Base-by-base conservation (phyloP, 352 stramenopile genomes). In the Phytophthora ohioensis region DNA sequence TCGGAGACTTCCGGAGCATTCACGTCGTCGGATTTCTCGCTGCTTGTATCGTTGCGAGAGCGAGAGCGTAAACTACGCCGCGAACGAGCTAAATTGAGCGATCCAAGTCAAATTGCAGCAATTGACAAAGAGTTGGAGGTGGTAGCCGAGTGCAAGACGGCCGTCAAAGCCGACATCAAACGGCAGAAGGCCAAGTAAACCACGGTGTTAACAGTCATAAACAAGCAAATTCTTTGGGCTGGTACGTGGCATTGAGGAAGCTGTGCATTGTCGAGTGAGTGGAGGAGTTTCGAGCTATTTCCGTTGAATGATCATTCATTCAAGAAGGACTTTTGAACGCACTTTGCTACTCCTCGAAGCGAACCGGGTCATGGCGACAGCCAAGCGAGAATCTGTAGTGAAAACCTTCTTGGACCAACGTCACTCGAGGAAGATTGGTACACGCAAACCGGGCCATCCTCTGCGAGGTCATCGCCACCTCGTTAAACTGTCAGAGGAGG, bases 111-210 rank as follows among this genome's bases (percentile, higher is more conserved):
- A 7, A 51, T 75, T 2, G 66, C 69, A 34, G 74, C 76, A 4
- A 74, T 91, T 36, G 80, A 88, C 57, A 78, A 73, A 34, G 82
- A 93, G 51, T 58, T 93, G 54, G 64, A 76, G 21, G 74, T 79
- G 45, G 74, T 93, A 58, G 67, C 73, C 27, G 63, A 83, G 71
- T 91, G 83, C 67, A 93, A 90, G 56, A 57, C 58, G 39, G 64
- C 78, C 45, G 53, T 90, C 17, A 91, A 93, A 80, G 71, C 81
- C 38, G 87, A 81, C 56, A 70, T 90, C 31, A 88, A 82, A 70
- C 69, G 73, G 62, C 72, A 81, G 34, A 72, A 79, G 51, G 67
- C 60, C 38, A 69, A 63, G 9, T 73, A 78, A 45, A 41, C 46
- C 11, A 42, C 10, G 11, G 41, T 38, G 48, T 15, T 62, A 70